Conservation (phyloP, 257 asterid species). For the Capsicum baccatum region DNA sequence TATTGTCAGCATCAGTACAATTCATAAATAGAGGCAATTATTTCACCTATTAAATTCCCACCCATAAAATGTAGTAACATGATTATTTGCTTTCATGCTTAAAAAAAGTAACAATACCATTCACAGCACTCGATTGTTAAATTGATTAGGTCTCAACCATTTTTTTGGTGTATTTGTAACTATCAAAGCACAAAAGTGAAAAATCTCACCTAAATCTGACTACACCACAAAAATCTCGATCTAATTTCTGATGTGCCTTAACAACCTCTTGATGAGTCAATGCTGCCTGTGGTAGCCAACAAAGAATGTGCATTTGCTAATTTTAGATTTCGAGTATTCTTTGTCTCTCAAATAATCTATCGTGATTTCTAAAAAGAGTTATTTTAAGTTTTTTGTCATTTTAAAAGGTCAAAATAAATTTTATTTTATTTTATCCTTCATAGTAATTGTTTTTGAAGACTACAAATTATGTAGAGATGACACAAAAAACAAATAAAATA, state of each 20-base stretch:
- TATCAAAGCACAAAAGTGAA: neutral
- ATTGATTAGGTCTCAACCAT: neutral
- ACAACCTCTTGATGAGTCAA: neutral
- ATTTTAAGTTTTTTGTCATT: neutral
- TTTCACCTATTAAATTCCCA: neutral
- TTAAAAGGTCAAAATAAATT: neutral
- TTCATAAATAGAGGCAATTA: neutral
- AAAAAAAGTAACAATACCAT: neutral
- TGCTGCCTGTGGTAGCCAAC: neutral
- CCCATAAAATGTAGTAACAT: neutral
- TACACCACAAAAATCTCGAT: neutral
- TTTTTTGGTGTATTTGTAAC: neutral
- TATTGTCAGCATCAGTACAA: neutral
- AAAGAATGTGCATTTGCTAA: neutral
- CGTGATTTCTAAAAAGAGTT: neutral
- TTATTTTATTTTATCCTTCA: too few relatives aligned
- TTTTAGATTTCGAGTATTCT: neutral
- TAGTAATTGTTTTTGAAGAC: too few relatives aligned
- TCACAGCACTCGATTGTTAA: neutral
- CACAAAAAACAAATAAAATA: too few relatives aligned
- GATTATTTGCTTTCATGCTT: constrained; percentile 18
- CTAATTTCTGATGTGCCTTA: neutral
- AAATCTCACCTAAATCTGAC: neutral
- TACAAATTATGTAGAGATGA: too few relatives aligned
- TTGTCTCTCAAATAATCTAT: neutral